phyloP scores from a whole-genome alignment of 352 stramenopile genomes.

The Phytophthora multivora region DNA sequence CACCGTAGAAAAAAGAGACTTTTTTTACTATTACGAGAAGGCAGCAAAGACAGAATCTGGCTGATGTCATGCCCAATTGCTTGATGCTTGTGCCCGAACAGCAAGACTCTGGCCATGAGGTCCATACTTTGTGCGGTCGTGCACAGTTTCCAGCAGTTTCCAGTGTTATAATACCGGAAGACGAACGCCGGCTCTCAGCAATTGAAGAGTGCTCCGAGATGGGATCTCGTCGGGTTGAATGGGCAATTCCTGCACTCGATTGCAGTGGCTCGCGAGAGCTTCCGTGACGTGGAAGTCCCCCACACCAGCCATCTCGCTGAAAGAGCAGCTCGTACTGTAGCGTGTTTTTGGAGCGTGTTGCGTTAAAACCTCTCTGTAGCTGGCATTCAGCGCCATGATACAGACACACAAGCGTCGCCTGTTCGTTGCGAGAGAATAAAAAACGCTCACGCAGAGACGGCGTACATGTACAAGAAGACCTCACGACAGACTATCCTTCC shows the following conservation, averaged over 20 bases:
- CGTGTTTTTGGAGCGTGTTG: conserved; percentile 12
- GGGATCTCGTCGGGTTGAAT: conserved; percentile 16
- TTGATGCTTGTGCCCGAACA: conserved; percentile 10
- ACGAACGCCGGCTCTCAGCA: conserved; percentile 9
- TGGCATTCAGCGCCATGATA: conserved; percentile 7
- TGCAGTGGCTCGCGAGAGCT: background rate
- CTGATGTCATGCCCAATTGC: conserved; percentile 16
- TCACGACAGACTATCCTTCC: no score
- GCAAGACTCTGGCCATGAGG: conserved; percentile 3
- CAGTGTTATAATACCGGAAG: conserved; percentile 18
- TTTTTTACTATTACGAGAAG: background rate
- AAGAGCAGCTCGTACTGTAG: conserved; percentile 5
- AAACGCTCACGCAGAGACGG: background rate
- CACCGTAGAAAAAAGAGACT: background rate
- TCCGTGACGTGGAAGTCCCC: conserved; percentile 9
- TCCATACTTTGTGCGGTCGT: conserved; percentile 2
- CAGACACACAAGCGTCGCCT: background rate
- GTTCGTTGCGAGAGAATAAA: no score
- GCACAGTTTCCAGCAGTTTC: conserved; percentile 15
- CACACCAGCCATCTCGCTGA: conserved; percentile 6
- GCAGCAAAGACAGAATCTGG: conserved; percentile 16
- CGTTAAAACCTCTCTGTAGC: background rate
- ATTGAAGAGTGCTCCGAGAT: conserved; percentile 3
- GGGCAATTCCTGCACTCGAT: background rate
- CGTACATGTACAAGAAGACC: background rate